Evolutionary conservation across 306 rosid genomes (phyloP), one percentile per base, ranked within the genome.

Genomic region (Ormosia semicastrata): DNA sequence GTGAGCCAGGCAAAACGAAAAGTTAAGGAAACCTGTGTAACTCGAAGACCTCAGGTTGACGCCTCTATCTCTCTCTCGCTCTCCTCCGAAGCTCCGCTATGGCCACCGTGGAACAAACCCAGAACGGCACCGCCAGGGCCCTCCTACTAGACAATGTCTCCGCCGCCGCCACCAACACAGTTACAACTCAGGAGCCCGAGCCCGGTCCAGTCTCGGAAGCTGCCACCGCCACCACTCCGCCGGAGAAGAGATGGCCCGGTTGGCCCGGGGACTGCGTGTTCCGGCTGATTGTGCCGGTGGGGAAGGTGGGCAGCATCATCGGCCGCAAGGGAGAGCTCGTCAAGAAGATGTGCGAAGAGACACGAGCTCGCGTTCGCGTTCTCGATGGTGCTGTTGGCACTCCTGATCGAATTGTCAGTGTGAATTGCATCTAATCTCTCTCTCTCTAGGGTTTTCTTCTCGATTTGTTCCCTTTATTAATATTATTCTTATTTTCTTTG

Each of bases 231-330:
- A 6, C 84, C 3, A 54, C 83, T 65, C 80, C 81, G 12, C 66
- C 85, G 44, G 98, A 91, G 44, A 92, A 87, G 62, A 86, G 80
- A 78, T 95, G 98, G 98, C 95, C 97, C 0, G 98, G 98, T 29
- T 95, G 98, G 98, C 98, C 98, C 0, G 98, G 98, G 1, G 87
- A 90, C 83, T 93, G 91, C 78, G 98, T 93, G 60, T 95, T 91
- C 71, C 90, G 98, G 30, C 88, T 91, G 6, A 82, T 95, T 33
- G 98, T 91, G 36, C 98, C 98, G 49, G 94, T 93, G 29, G 78
- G 82, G 12, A 95, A 93, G 78, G 98, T 95, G 0, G 98, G 98
- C 32, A 87, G 95, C 90, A 95, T 95, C 64, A 95, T 95, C 46
- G 98, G 98, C 0, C 95, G 98, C 2, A 95, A 88, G 84, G 98